phyloP scores from a whole-genome alignment of 352 stramenopile species.

The Globisporangium carolinianum region DNA sequence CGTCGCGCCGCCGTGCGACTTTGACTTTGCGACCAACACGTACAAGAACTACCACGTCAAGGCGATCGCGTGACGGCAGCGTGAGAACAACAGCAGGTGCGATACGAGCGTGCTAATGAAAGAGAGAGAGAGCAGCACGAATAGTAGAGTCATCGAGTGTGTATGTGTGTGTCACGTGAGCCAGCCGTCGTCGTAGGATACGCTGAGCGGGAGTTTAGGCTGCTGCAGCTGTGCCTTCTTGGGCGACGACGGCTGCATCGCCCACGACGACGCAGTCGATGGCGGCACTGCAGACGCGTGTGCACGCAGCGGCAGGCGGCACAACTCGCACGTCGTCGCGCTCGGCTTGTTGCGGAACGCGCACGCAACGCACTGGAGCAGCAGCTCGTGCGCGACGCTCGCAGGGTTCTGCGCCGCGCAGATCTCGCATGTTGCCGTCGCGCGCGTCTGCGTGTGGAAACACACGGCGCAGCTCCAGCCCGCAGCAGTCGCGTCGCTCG shows the following conservation, averaged over 20 bases:
- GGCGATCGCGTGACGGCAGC: not conserved
- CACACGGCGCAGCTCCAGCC: conserved; percentile 65
- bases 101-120: not conserved
- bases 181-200: conserved; percentile 32
- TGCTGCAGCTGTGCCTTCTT: conserved; percentile 13
- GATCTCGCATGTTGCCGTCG: conserved; percentile 51
- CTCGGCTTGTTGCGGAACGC: conserved; percentile 53
- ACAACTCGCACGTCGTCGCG: conserved; percentile 49
- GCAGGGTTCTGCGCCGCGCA: conserved; percentile 65
- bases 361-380: conserved; percentile 57
- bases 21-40: conserved; percentile 69
- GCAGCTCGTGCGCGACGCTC: conserved; percentile 36
- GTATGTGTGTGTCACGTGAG: conserved; percentile 6
- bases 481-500: not conserved
- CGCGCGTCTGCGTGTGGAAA: conserved; percentile 55
- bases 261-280: not conserved
- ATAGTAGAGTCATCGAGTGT: too few relatives aligned
- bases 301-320: conserved; percentile 25
- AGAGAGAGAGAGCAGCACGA: not conserved
- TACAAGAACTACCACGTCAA: conserved; percentile 68
- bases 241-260: not conserved
- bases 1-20: conserved; percentile 58
- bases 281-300: not conserved
- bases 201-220: conserved; percentile 6
- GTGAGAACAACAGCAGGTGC: too few relatives aligned